Conservation (phyloP, 169 alveolate genomes). For the Amoebophrya sp. region DNA sequence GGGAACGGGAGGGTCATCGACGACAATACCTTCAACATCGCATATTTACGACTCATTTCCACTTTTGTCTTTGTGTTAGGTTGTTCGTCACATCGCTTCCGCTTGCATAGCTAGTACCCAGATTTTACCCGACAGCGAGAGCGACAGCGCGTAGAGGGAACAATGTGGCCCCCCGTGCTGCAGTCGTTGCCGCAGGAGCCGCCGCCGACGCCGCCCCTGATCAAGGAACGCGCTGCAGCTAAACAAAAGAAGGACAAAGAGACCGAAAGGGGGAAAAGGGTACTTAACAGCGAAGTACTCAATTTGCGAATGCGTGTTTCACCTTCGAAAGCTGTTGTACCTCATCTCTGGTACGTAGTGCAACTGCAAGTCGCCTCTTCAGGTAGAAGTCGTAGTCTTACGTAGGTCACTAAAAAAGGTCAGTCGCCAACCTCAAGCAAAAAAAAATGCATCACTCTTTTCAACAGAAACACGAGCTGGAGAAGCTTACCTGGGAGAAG, state of each 20-base stretch:
- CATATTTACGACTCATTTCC: too few species aligned
- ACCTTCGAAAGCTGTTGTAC: neutral
- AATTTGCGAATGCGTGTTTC: neutral
- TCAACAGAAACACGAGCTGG: neutral
- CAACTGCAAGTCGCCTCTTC: neutral
- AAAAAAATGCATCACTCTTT: neutral
- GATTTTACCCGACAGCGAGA: too few species aligned
- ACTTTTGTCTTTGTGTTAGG: too few species aligned
- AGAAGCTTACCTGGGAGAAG: neutral
- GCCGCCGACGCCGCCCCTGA: neutral
- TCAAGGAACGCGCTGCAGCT: neutral
- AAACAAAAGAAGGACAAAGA: neutral
- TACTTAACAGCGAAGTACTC: neutral
- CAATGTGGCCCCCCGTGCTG: neutral
- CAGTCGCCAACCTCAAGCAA: too few species aligned
- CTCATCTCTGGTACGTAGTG: neutral
- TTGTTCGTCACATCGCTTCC: too few species aligned
- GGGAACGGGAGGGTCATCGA: too few species aligned
- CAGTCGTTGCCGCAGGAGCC: neutral
- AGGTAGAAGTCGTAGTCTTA: neutral
- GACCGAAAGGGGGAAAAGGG: neutral
- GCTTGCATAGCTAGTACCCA: too few species aligned
- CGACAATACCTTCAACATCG: too few species aligned
- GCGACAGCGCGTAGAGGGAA: too few species aligned
- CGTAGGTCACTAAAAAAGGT: too few species aligned